Evolutionary conservation across 1,284 basidiomycete genomes (phyloP).

Genomic region (Rhodotorula mucilaginosa): DNA sequence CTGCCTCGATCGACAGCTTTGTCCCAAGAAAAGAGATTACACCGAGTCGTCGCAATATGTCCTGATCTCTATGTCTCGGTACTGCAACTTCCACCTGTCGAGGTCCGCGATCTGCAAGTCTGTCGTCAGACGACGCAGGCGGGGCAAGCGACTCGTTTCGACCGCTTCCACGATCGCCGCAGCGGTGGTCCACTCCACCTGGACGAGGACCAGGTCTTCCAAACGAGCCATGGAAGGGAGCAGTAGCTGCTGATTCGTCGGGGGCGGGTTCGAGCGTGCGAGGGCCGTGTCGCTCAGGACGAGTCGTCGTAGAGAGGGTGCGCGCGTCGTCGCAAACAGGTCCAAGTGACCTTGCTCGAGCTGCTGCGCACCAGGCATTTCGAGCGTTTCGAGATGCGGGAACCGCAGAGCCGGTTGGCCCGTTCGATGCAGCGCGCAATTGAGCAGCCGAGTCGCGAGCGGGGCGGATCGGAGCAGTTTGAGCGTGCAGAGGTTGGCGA

Average conservation of each 20-base stretch:
- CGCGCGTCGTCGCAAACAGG: not conserved
- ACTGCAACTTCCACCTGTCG: not conserved
- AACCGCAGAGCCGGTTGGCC: not conserved
- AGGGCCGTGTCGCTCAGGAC: not conserved
- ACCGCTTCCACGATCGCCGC: not conserved
- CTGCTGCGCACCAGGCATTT: not conserved
- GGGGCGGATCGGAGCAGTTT: not conserved
- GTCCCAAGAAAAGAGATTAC: too few relatives aligned
- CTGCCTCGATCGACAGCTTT: not conserved
- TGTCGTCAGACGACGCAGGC: not conserved
- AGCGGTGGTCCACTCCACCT: not conserved
- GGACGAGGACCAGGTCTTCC: not conserved
- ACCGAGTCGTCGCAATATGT: not conserved
- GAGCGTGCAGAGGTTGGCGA: conserved; percentile 3
- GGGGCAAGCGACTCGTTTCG: not conserved
- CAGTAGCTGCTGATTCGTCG: not conserved
- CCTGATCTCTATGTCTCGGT: not conserved
- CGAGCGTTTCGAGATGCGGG: not conserved
- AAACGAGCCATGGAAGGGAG: not conserved
- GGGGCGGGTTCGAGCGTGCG: too few relatives aligned
- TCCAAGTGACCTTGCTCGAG: conserved; percentile 5
- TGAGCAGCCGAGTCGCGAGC: conserved; percentile 13
- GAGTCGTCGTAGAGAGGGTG: not conserved
- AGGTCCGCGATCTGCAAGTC: too few relatives aligned
- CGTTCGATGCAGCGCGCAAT: not conserved